Conservation (phyloP, 257 asterid genomes). For the Solanum pinnatisectum region DNA sequence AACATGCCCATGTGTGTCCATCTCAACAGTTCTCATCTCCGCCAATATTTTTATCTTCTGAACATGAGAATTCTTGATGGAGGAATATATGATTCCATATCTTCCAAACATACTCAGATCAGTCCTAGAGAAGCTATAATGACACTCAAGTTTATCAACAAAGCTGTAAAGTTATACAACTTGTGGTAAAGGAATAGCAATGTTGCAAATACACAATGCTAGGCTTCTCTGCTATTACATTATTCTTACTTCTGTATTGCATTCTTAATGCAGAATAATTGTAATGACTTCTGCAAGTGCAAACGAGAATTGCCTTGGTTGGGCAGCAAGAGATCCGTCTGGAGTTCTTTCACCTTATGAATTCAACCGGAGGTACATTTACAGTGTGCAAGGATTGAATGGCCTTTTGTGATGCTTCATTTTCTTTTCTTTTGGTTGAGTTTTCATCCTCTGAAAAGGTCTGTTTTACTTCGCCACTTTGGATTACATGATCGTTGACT, state of each 20-base stretch:
- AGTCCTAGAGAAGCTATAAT: neutral
- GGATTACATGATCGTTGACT: neutral
- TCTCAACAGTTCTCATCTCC: neutral
- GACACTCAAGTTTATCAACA: neutral
- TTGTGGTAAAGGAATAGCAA: neutral
- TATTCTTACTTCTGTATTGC: neutral
- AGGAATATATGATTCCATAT: neutral
- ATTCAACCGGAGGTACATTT: slow-evolving; percentile 59
- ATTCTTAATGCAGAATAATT: neutral
- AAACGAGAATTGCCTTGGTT: slow-evolving; percentile 49
- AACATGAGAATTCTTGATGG: neutral
- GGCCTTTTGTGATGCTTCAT: neutral
- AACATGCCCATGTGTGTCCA: neutral
- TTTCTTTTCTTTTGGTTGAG: neutral
- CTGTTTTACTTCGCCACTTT: neutral
- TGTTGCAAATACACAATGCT: neutral
- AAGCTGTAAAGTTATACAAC: neutral
- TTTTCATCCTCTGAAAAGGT: neutral
- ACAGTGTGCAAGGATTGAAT: neutral
- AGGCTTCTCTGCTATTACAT: neutral
- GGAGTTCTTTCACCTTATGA: slow-evolving; percentile 72
- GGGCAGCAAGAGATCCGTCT: slow-evolving; percentile 84
- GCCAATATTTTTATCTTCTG: neutral
- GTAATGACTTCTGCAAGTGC: slow-evolving; percentile 24
- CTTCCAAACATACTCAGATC: neutral